Percentiles rank a stretch among this genome's conserved stretches.
phyloP scores from a whole-genome alignment of 306 rosid genomes.

The Acacia acuminata region DNA sequence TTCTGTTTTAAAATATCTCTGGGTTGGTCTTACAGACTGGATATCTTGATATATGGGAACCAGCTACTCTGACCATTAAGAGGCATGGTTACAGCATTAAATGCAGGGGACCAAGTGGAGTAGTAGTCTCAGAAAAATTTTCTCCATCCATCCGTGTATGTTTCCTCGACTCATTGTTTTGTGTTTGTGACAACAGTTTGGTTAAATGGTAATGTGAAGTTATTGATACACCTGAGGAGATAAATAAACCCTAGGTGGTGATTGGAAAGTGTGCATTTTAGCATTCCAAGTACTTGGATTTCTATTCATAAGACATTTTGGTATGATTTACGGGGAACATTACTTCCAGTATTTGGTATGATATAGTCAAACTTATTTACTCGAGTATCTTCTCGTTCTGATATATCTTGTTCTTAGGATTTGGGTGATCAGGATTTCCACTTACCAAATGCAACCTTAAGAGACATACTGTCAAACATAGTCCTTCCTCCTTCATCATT shows the following conservation, averaged over 20 bases:
- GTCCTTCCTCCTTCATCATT: not conserved
- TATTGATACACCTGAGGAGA: not conserved
- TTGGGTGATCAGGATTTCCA: not conserved
- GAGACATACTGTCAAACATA: not conserved
- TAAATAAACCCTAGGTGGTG: not conserved
- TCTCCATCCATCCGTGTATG: conserved; percentile 60
- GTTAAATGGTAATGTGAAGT: not conserved
- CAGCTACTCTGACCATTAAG: conserved; percentile 76
- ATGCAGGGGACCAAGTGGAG: conserved; percentile 65
- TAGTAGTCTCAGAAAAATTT: conserved; percentile 69
- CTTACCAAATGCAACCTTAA: not conserved
- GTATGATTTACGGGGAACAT: not conserved
- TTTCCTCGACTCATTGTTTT: conserved; percentile 39
- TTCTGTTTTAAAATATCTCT: conserved; percentile 17
- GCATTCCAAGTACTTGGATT: not conserved
- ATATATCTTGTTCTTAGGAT: not conserved
- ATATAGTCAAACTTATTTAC: not conserved
- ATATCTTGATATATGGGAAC: conserved; percentile 79
- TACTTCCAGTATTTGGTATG: not conserved
- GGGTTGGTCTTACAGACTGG: conserved; percentile 52
- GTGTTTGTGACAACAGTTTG: not conserved
- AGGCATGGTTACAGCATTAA: conserved; percentile 89
- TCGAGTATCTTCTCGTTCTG: not conserved
- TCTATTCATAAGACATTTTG: not conserved
- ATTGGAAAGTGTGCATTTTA: not conserved